phyloP scores from a whole-genome alignment of 768 basidiomycete species.

The Mycena galopus region DNA sequence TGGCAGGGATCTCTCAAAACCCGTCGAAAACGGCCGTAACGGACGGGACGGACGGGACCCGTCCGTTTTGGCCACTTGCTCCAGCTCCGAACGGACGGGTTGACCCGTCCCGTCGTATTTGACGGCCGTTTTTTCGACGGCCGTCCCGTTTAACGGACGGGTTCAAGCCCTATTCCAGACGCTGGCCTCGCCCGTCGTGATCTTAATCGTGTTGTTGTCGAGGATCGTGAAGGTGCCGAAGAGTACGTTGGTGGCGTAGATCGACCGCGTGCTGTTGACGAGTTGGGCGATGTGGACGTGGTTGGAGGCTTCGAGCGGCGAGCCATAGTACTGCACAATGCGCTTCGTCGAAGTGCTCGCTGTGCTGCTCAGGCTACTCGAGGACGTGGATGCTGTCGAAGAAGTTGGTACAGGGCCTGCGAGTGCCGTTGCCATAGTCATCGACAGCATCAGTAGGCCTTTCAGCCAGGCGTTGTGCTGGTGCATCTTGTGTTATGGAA shows the following conservation, averaged over 20 bases:
- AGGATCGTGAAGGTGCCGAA: slow-evolving; percentile 6
- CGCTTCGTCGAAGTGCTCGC: neutral
- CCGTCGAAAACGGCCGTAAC: too few species aligned
- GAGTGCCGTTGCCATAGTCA: slow-evolving; percentile 1
- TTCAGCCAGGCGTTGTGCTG: neutral
- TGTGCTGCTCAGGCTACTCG: slow-evolving; percentile 1
- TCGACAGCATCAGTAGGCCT: slow-evolving; percentile 7
- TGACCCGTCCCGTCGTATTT: too few species aligned
- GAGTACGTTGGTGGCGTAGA: slow-evolving; percentile 1
- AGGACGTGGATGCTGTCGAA: neutral
- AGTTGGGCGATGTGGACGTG: slow-evolving; percentile 9
- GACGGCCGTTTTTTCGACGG: too few species aligned
- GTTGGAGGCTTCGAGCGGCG: neutral
- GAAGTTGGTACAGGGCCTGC: slow-evolving; percentile 2
- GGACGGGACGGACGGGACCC: too few species aligned
- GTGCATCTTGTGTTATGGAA: neutral
- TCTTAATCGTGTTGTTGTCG: slow-evolving; percentile 3
- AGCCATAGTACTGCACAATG: slow-evolving; percentile 7
- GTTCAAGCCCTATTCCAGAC: too few species aligned
- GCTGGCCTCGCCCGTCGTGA: neutral
- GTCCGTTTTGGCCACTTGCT: too few species aligned
- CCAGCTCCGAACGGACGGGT: too few species aligned
- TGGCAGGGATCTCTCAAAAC: too few species aligned
- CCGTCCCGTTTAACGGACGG: too few species aligned
- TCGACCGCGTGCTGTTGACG: neutral